Evolutionary conservation across 352 stramenopile species (phyloP).

Genomic region (Globisporangium nodosum): DNA sequence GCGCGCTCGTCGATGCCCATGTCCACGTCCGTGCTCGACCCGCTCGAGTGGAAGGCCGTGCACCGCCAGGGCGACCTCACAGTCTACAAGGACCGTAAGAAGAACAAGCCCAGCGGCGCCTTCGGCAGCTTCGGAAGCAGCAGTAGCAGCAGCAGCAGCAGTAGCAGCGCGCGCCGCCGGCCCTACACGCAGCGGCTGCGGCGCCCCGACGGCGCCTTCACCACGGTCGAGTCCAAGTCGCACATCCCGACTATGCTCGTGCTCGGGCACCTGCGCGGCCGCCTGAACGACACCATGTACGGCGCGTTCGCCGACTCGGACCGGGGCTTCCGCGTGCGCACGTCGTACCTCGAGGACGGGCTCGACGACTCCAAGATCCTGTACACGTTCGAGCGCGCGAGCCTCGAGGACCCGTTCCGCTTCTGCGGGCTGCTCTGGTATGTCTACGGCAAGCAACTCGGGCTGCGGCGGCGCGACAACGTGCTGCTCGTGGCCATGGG

Average conservation of each 20-base stretch:
- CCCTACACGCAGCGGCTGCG: slow-evolving; percentile 6
- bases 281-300: slow-evolving; percentile 14
- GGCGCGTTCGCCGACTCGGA: slow-evolving; percentile 13
- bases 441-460: slow-evolving; percentile 8
- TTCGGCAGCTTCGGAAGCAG: slow-evolving; percentile 7
- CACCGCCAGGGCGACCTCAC: slow-evolving; percentile 29
- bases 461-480: slow-evolving; percentile 23
- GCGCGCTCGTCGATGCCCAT: slow-evolving; percentile 9
- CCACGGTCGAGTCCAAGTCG: slow-evolving; percentile 5
- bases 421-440: slow-evolving; percentile 15
- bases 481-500: slow-evolving; percentile 31
- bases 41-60: slow-evolving; percentile 34
- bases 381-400: slow-evolving; percentile 11
- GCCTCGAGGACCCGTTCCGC: slow-evolving; percentile 15
- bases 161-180: slow-evolving; percentile 1
- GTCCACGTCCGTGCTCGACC: slow-evolving; percentile 15
- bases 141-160: neutral
- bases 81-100: slow-evolving; percentile 28
- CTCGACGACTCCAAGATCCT: slow-evolving; percentile 13
- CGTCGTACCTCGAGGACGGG: slow-evolving; percentile 10
- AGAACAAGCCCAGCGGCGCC: neutral
- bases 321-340: slow-evolving; percentile 8
- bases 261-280: slow-evolving; percentile 5
- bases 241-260: slow-evolving; percentile 14
- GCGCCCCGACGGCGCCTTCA: neutral